Evolutionary conservation across 257 asterid species (phyloP).

Genomic region (Solanum paucissectum): DNA sequence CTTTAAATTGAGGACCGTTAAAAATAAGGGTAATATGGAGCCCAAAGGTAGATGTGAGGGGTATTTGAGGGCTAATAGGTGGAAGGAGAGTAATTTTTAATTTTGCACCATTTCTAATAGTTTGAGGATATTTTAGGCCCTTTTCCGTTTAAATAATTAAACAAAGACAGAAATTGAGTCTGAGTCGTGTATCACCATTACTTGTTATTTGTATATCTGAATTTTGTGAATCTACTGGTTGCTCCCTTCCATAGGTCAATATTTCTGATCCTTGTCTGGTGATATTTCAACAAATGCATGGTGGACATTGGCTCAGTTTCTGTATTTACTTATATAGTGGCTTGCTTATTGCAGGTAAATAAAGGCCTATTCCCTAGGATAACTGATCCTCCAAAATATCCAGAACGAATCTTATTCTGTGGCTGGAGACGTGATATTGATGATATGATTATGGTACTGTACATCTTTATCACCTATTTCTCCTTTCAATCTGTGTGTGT

Average conservation of each 20-base stretch:
- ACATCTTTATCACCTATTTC: not conserved
- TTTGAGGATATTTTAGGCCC: too few relatives aligned
- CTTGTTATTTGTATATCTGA: not conserved
- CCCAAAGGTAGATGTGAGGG: too few relatives aligned
- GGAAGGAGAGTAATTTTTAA: too few relatives aligned
- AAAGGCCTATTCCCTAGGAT: slow-evolving; percentile 56
- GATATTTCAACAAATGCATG: not conserved
- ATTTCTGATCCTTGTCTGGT: not conserved
- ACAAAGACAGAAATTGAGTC: not conserved
- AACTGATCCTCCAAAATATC: slow-evolving; percentile 80
- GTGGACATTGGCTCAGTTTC: not conserved
- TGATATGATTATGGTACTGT: slow-evolving; percentile 88
- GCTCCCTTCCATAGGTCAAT: not conserved
- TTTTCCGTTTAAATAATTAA: not conserved
- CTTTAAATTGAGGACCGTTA: too few relatives aligned
- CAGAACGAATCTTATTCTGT: slow-evolving; percentile 81
- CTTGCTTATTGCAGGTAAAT: slow-evolving; percentile 40
- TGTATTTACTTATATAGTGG: slow-evolving; percentile 12
- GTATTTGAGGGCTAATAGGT: too few relatives aligned
- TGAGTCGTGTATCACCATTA: not conserved
- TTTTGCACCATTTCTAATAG: too few relatives aligned
- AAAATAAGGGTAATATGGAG: too few relatives aligned
- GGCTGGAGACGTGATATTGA: slow-evolving; percentile 99
- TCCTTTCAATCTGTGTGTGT: not conserved
- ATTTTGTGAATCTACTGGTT: not conserved